Evolutionary conservation across 1,139 yeast species (phyloP), one percentile per base, ranked within the genome.

Genomic region (Hemisphaericaspora xylanilytica): DNA sequence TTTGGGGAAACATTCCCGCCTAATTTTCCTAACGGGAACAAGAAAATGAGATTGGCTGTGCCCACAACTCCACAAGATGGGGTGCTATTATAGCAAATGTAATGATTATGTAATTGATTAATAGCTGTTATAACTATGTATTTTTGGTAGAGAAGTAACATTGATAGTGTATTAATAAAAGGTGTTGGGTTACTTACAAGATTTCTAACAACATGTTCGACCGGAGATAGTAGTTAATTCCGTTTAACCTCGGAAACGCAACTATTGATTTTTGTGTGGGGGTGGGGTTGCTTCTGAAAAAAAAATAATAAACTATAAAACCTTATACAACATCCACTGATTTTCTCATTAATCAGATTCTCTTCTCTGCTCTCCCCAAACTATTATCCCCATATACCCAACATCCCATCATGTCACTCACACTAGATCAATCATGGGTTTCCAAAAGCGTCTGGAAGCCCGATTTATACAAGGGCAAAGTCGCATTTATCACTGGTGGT

Each of bases 401-500:
- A 26, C 18, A 13, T 17, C 5, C 11, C 8, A 26, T 8, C 15
- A 44, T 44, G 47, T 22, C 47, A 17, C 13, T 15, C 5, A 32
- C 28, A 32, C 51, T 62, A 47, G 61, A 59, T 45, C 55, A 52
- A 50, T 50, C 63, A 6, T 64, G 50, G 40, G 49, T 63, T 12
- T 45, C 48, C 13, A 50, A 50, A 32, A 45, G 64, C 13, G 37
- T 53, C 7, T 68, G 72, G 73, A 81, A 80, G 50, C 75, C 80
- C 1, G 82, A 77, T 47, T 52, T 88, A 28, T 88, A 88, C 65
- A 68, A 77, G 41, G 94, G 86, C 20, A 89, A 88, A 59, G 96
- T 87, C 2, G 95, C 80, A 10, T 85, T 89, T 52, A 85, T 89
- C 39, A 90, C 97, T 1, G 97, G 97, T 2, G 97, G 97, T 17